These are phyloP conservation scores for Euphrasia arctica DNA, from an alignment of 305 asterid species.

Conservation along the genomic window DNA sequence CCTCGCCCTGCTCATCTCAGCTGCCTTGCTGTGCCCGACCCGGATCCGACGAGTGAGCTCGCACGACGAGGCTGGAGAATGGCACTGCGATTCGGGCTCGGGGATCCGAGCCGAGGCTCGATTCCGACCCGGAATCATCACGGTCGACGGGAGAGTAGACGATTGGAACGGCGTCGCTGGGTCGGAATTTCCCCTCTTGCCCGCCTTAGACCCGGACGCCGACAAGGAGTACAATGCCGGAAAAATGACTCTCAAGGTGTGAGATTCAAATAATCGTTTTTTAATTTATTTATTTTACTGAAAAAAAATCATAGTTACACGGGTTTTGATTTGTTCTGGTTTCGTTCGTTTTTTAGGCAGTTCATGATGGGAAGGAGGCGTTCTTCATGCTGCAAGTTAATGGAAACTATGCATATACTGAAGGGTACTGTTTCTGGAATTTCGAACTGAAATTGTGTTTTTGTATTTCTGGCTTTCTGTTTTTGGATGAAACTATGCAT, in stretches of 20 bases:
- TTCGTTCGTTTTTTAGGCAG: constrained; percentile 34
- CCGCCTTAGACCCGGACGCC: constrained; percentile 54
- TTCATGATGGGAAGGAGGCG: constrained; percentile 60
- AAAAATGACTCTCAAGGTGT: constrained; percentile 52
- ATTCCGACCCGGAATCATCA: constrained; percentile 57
- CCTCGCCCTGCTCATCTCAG: constrained; percentile 25
- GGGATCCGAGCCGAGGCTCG: constrained; percentile 40
- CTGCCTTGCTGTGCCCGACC: constrained; percentile 25
- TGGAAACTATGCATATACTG: constrained; percentile 52
- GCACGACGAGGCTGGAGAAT: constrained; percentile 49
- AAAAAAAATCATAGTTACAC: background rate
- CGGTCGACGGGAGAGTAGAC: constrained; percentile 48
- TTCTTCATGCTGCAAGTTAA: constrained; percentile 55
- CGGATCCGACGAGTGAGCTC: constrained; percentile 34
- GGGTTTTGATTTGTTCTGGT: constrained; percentile 22
- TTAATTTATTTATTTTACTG: background rate
- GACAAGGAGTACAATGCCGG: constrained; percentile 51
- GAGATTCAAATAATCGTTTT: background rate
- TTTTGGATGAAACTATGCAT: background rate
- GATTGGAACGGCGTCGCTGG: constrained; percentile 49
- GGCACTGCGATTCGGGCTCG: constrained; percentile 49
- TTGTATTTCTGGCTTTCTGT: constrained; percentile 5
- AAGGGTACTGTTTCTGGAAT: constrained; percentile 39
- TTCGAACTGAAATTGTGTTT: constrained; percentile 1
- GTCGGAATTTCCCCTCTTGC: constrained; percentile 42